phyloP scores from a whole-genome alignment of 31 red algal species.

The Endocladia muricata region DNA sequence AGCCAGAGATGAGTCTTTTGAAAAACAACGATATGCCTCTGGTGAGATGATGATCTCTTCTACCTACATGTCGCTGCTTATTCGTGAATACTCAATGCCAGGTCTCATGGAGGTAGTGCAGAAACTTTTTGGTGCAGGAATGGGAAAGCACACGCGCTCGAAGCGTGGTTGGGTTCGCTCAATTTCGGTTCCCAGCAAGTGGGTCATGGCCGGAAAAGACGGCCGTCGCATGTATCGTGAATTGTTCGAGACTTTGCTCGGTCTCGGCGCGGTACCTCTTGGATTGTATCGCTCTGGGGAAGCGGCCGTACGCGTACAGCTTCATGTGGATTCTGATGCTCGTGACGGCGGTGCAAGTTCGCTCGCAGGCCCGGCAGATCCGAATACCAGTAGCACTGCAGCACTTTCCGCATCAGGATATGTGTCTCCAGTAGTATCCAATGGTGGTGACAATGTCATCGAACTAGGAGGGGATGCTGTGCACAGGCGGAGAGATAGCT shows the following conservation, averaged over 20 bases:
- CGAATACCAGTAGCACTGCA: background rate
- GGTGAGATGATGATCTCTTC: conserved; percentile 82
- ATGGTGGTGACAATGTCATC: background rate
- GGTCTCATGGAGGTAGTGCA: conserved; percentile 69
- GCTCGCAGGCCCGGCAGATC: background rate
- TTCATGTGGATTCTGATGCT: conserved; percentile 19
- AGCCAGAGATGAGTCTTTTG: conserved; percentile 72
- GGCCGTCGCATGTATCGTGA: conserved; percentile 68
- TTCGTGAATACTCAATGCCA: conserved; percentile 81
- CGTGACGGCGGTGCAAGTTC: background rate
- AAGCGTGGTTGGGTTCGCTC: conserved; percentile 76
- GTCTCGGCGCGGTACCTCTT: conserved; percentile 48
- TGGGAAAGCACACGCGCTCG: conserved; percentile 53
- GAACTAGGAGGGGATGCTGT: conserved; percentile 27
- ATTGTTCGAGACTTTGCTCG: conserved; percentile 62
- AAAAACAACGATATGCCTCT: conserved; percentile 83
- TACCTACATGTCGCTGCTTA: conserved; percentile 57
- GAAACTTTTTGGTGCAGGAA: conserved; percentile 76
- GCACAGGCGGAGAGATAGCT: background rate
- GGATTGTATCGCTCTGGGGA: conserved; percentile 81
- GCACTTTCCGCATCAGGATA: background rate
- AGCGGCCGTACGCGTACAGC: conserved; percentile 54
- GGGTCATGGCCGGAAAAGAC: conserved; percentile 32
- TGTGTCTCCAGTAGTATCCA: background rate
- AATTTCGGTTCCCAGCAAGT: conserved; percentile 49